Evolutionary conservation across 2,329 filamentous ascomycete genomes (phyloP).

Genomic region (Ramularia collo-cygni): DNA sequence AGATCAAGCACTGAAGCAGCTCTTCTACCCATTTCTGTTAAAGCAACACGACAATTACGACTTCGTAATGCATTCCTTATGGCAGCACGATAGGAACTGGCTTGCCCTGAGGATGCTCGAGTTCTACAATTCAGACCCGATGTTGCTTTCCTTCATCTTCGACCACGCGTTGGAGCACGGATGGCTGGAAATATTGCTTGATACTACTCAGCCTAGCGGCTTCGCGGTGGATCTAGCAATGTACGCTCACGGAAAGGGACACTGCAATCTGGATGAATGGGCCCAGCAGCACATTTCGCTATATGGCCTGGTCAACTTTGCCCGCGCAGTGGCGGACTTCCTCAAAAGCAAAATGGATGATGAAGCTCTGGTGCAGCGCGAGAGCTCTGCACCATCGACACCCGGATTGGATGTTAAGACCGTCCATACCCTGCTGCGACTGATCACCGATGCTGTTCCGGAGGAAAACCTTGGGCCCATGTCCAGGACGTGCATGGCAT

Average conservation of each 20-base stretch:
- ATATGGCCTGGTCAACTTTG: slow-evolving; percentile 48
- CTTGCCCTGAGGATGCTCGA: slow-evolving; percentile 74
- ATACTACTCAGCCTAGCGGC: slow-evolving; percentile 60
- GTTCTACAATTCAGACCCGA: slow-evolving; percentile 62
- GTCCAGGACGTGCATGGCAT: slow-evolving; percentile 81
- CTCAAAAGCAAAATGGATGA: slow-evolving; percentile 76
- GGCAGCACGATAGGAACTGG: slow-evolving; percentile 85
- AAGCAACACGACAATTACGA: slow-evolving; percentile 72
- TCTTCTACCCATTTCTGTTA: slow-evolving; percentile 77
- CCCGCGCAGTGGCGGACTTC: slow-evolving; percentile 68
- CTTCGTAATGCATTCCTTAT: slow-evolving; percentile 85
- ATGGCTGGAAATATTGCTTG: slow-evolving; percentile 77
- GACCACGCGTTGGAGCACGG: slow-evolving; percentile 74
- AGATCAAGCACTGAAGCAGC: slow-evolving; percentile 64
- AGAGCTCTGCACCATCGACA: slow-evolving; percentile 59
- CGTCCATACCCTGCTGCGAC: slow-evolving; percentile 70
- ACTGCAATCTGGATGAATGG: slow-evolving; percentile 78
- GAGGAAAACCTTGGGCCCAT: slow-evolving; percentile 69
- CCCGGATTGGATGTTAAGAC: slow-evolving; percentile 79
- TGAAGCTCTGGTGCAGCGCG: slow-evolving; percentile 67
- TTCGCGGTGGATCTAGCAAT: slow-evolving; percentile 85
- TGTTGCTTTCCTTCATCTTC: slow-evolving; percentile 62
- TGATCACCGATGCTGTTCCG: slow-evolving; percentile 56
- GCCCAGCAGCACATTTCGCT: slow-evolving; percentile 56
- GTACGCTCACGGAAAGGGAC: slow-evolving; percentile 70